phyloP scores from a whole-genome alignment of 805 yeast species.

The Wickerhamiella sorbophila region DNA sequence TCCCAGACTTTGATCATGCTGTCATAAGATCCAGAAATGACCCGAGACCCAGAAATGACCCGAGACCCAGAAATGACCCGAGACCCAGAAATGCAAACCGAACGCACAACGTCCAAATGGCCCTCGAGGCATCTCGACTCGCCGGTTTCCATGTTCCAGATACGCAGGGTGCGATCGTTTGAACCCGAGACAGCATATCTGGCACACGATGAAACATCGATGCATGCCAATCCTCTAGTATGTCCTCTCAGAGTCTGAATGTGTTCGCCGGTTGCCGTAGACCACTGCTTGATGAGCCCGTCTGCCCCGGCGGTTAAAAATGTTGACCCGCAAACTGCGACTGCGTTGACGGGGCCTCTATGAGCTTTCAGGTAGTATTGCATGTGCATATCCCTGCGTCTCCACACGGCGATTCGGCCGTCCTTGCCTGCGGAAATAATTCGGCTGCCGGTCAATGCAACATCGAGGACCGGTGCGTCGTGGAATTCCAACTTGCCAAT shows the following conservation, averaged over 20 bases:
- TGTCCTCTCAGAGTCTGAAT: slow-evolving; percentile 63
- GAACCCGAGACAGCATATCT: slow-evolving; percentile 65
- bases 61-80: slow-evolving; percentile 17
- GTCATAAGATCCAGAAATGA: slow-evolving; percentile 27
- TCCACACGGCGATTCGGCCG: slow-evolving; percentile 21
- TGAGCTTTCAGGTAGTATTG: slow-evolving; percentile 19
- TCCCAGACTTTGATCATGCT: slow-evolving; percentile 27
- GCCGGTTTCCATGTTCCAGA: slow-evolving; percentile 76
- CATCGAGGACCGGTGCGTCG: slow-evolving; percentile 86
- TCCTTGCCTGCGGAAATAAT: slow-evolving; percentile 26
- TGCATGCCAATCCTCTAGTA: slow-evolving; percentile 70
- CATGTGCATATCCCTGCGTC: slow-evolving; percentile 15
- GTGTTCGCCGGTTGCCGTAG: slow-evolving; percentile 51
- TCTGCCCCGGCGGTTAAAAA: slow-evolving; percentile 41
- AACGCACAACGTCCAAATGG: slow-evolving; percentile 75
- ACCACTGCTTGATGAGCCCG: slow-evolving; percentile 73
- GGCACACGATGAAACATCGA: slow-evolving; percentile 59
- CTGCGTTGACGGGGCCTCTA: slow-evolving; percentile 26
- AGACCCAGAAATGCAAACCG: slow-evolving; percentile 19
- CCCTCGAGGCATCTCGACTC: slow-evolving; percentile 57
- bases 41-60: slow-evolving; percentile 18
- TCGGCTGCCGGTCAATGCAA: slow-evolving; percentile 48
- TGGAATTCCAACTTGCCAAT: slow-evolving; percentile 80
- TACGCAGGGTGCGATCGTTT: slow-evolving; percentile 70
- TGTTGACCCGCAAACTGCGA: slow-evolving; percentile 17